Percentiles rank a stretch among this genome's conserved stretches.
Evolutionary conservation across 2,329 filamentous ascomycete species (phyloP).

Genomic region (Parafenestella ontariensis): DNA sequence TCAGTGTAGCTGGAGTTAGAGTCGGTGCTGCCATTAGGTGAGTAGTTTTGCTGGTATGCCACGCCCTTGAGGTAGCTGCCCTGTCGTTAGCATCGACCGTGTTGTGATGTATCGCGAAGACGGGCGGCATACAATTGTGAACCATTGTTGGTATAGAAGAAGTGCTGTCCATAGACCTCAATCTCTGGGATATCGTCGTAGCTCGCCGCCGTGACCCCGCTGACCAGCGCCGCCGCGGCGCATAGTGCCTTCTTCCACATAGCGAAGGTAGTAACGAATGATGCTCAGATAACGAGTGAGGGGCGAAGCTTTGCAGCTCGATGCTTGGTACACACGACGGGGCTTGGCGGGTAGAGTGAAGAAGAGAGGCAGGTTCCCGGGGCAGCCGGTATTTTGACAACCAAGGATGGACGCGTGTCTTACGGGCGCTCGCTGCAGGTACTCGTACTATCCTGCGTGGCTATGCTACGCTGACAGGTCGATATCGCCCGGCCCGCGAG

Average conservation of each 20-base stretch:
- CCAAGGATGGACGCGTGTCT: slow-evolving; percentile 6
- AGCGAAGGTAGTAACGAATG: slow-evolving; percentile 11
- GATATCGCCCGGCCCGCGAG: not conserved
- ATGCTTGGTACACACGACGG: slow-evolving; percentile 16
- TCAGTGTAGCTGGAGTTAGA: slow-evolving; percentile 71
- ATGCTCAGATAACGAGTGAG: not conserved
- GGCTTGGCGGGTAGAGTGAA: slow-evolving; percentile 13
- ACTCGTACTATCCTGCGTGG: not conserved
- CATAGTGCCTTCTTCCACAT: slow-evolving; percentile 20
- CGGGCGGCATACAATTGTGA: slow-evolving; percentile 64
- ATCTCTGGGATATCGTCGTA: slow-evolving; percentile 42
- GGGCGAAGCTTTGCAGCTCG: slow-evolving; percentile 13
- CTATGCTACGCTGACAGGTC: slow-evolving; percentile 5
- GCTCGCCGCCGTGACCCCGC: slow-evolving; percentile 32
- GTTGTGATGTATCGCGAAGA: no score
- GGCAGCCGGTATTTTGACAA: slow-evolving; percentile 3
- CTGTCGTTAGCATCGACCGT: slow-evolving; percentile 10
- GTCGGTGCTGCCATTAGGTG: slow-evolving; percentile 31
- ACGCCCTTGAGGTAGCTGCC: slow-evolving; percentile 82
- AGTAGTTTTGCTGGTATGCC: slow-evolving; percentile 78
- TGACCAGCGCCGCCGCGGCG: slow-evolving; percentile 23
- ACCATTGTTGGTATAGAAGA: slow-evolving; percentile 87
- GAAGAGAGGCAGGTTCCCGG: not conserved
- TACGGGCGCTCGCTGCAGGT: slow-evolving; percentile 2
- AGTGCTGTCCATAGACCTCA: slow-evolving; percentile 72